Percentiles rank a stretch among this genome's conserved stretches.
These are phyloP conservation scores for Iris pallida DNA, from an alignment of 116 monocot species.

Conservation along the genomic window DNA sequence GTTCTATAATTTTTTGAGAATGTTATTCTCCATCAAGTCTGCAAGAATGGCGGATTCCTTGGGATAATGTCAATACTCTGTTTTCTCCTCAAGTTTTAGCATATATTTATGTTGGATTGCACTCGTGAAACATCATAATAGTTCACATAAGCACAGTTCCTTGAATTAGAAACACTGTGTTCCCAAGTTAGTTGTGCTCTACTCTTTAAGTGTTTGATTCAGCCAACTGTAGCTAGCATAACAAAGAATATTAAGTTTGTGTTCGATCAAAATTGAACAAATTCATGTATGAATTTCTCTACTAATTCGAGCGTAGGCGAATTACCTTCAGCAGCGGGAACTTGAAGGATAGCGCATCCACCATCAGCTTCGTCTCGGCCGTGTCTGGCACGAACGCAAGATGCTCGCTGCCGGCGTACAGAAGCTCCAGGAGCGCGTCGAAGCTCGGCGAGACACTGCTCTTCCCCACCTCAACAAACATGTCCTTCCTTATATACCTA, in stretches of 20 bases:
- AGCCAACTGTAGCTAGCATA: not conserved
- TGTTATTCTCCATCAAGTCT: no score
- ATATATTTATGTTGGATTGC: no score
- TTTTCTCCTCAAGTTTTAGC: no score
- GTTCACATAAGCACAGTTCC: no score
- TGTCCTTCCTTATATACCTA: conserved; percentile 66
- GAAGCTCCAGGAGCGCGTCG: conserved; percentile 38
- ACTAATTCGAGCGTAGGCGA: not conserved
- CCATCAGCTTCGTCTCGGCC: conserved; percentile 47
- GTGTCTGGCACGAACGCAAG: conserved; percentile 72
- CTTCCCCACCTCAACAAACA: conserved; percentile 79
- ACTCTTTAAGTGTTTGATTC: not conserved
- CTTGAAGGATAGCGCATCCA: conserved; percentile 44
- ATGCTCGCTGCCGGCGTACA: conserved; percentile 40
- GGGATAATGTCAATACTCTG: no score
- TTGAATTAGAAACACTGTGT: no score
- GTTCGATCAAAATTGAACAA: no score
- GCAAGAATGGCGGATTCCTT: no score
- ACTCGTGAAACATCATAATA: no score
- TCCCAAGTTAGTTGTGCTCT: not conserved
- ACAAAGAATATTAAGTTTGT: not conserved
- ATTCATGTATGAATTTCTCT: no score
- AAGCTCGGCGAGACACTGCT: conserved; percentile 71
- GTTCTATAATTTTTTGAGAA: no score
- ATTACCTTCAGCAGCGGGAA: conserved; percentile 76